Percentiles rank a stretch among this genome's conserved stretches.
These are phyloP conservation scores for Puccinia novopanici DNA, from an alignment of 1,284 basidiomycete species.

Conservation along the genomic window DNA sequence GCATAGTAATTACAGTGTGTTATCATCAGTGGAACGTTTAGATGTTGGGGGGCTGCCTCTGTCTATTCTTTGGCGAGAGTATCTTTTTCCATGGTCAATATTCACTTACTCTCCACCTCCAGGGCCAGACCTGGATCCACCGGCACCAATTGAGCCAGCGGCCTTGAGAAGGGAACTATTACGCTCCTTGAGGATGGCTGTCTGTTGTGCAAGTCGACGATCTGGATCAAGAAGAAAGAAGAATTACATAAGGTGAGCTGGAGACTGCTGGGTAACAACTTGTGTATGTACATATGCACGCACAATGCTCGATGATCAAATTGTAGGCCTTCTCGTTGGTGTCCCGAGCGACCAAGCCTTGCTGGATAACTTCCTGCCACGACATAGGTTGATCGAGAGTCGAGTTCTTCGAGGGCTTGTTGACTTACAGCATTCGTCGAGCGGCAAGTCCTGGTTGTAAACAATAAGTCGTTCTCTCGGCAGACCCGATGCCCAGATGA, in stretches of 20 bases:
- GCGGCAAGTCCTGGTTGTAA: background rate
- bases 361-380: conserved; percentile 38
- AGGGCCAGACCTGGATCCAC: background rate
- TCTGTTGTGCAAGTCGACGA: conserved; percentile 81
- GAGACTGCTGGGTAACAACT: conserved; percentile 52
- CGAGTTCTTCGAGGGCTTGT: background rate
- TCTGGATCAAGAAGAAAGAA: conserved; percentile 63
- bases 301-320: conserved; percentile 23
- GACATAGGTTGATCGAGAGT: conserved; percentile 10
- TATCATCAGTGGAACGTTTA: background rate
- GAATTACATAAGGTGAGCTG: conserved; percentile 53
- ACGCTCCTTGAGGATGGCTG: conserved; percentile 81
- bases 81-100: conserved; percentile 59
- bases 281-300: background rate
- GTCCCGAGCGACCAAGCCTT: conserved; percentile 43
- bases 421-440: background rate
- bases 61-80: no score
- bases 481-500: background rate
- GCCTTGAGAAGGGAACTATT: conserved; percentile 80
- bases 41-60: conserved; percentile 3
- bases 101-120: conserved; percentile 60
- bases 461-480: background rate
- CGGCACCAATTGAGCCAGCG: conserved; percentile 66
- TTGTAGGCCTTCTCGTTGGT: conserved; percentile 48
- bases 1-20: conserved; percentile 30